Evolutionary conservation across 225 moss, liverwort and hornwort species (phyloP), one percentile per base, ranked within the genome.

Genomic region (Asterella californica): DNA sequence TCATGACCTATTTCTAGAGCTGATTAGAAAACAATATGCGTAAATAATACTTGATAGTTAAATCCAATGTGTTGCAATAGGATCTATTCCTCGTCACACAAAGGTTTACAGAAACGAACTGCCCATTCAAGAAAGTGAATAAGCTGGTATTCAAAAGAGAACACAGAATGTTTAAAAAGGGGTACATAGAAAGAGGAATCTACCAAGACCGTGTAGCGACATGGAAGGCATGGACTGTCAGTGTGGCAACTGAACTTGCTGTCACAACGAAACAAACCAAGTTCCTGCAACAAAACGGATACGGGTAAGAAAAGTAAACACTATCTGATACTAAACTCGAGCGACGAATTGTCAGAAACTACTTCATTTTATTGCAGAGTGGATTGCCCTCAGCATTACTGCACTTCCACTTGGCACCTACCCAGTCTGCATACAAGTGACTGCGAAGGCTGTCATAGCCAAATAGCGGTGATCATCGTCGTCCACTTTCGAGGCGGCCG

Each of bases 401-500:
- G n/a, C n/a, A n/a, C n/a, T n/a, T n/a, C n/a, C n/a, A n/a, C n/a
- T n/a, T n/a, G n/a, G n/a, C n/a, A n/a, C n/a, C n/a, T 87, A 94
- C 94, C 86, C 80, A 34, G 90, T 86, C 37, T 82, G 83, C 5
- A 79, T 67, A 85, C 84, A 93, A 72, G 76, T 81, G 29, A 89
- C 83, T 67, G 88, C 89, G 83, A 93, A 87, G 12, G 90, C 92
- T 66, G 93, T 92, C 70, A 95, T 81, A 64, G 94, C 92, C 80
- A 99, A 82, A 85, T 89, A 95, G 65, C 95, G 95, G 67, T 93
- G 85, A 79, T 99, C 93, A 82, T 92, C 92, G 37, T 91, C 87
- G 21, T 74, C 79, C 65, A 60, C 27, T 62, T 70, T 69, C n/a
- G 65, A n/a, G 42, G 59, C 42, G 60, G 18, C 71, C 24, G 11